These are phyloP conservation scores for Suillus subalutaceus DNA, from an alignment of 768 basidiomycete genomes.

Conservation along the genomic window DNA sequence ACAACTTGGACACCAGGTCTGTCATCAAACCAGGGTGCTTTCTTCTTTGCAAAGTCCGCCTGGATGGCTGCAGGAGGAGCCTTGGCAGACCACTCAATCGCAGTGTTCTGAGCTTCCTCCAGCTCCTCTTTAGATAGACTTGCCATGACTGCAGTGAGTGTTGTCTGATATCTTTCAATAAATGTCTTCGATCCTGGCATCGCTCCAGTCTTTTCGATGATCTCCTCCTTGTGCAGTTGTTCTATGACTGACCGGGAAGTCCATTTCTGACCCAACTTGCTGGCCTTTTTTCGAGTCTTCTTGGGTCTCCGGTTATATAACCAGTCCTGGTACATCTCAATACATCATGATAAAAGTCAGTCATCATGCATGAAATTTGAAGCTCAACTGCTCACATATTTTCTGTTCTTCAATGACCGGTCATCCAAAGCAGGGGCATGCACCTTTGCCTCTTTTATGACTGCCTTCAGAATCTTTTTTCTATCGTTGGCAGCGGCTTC, in stretches of 20 bases:
- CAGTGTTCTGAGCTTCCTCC: neutral
- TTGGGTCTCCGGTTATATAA: neutral
- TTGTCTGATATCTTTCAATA: neutral
- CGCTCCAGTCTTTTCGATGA: neutral
- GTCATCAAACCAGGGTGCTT: neutral
- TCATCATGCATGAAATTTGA: neutral
- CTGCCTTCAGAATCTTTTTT: neutral
- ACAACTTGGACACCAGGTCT: conserved; percentile 1
- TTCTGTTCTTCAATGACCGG: neutral
- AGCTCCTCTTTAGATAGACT: conserved; percentile 6
- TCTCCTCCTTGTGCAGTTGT: neutral
- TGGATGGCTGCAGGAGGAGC: conserved; percentile 1
- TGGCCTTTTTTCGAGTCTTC: neutral
- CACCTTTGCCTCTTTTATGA: neutral
- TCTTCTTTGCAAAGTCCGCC: conserved; percentile 1
- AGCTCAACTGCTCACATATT: neutral
- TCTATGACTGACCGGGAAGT: neutral
- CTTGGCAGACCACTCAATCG: neutral
- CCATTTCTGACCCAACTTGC: neutral
- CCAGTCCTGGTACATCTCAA: neutral
- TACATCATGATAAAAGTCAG: neutral
- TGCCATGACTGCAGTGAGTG: neutral
- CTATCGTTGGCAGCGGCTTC: neutral
- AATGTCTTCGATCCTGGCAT: neutral
- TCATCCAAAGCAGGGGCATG: neutral